phyloP scores from a whole-genome alignment of 106 monocot genomes.

The Amphibolis antarctica region DNA sequence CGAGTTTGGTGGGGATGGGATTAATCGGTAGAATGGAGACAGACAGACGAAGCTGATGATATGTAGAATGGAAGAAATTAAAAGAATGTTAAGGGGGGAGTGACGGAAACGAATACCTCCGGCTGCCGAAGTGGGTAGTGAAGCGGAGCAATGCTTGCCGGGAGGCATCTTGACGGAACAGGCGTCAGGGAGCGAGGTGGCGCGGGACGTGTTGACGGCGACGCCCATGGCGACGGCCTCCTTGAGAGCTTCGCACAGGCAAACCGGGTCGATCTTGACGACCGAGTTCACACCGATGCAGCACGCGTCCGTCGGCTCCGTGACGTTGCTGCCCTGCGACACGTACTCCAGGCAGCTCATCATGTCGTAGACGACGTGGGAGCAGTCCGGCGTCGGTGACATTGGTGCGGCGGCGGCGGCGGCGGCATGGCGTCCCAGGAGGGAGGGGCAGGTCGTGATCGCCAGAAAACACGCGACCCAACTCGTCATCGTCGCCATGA shows the following conservation, averaged over 20 bases:
- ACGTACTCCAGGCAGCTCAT: constrained; percentile 3
- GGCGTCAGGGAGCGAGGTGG: background rate
- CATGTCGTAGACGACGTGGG: background rate
- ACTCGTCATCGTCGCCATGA: no score
- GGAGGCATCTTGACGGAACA: background rate
- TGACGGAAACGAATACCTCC: no score
- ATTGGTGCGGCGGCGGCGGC: no score
- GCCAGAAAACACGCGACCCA: no score
- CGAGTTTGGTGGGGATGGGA: no score
- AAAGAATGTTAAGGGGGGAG: no score
- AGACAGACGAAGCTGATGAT: no score
- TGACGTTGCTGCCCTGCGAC: background rate
- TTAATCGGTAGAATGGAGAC: no score
- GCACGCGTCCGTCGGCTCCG: background rate
- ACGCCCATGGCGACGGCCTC: background rate
- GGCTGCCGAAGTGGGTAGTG: no score
- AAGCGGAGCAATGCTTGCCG: background rate
- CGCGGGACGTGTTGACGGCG: background rate
- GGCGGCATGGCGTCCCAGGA: no score
- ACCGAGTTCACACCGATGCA: background rate
- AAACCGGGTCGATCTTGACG: background rate
- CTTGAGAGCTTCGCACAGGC: background rate
- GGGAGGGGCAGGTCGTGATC: no score
- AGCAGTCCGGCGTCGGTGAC: background rate
- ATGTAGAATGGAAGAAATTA: no score